Conservation (phyloP, 2,329 filamentous ascomycete species). For the Neurospora crassa region DNA sequence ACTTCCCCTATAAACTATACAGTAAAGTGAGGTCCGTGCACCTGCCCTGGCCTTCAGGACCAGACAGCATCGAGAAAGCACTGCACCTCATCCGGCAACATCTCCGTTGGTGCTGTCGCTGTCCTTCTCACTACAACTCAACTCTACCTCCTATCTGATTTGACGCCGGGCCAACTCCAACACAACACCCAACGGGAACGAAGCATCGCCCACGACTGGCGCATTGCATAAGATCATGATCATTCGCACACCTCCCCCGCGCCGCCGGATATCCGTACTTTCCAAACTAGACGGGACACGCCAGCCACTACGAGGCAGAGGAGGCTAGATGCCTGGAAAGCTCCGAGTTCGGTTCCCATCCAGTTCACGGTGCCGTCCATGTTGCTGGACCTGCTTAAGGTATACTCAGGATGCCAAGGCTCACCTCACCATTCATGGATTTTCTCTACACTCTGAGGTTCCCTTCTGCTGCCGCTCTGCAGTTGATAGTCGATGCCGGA, state of each 20-base stretch:
- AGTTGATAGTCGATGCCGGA: slow-evolving; percentile 3
- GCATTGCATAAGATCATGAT: not conserved
- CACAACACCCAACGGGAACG: not conserved
- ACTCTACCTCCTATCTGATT: not conserved
- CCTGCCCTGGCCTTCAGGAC: not conserved
- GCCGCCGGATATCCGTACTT: not conserved
- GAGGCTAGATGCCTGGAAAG: not conserved
- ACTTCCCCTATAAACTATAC: not conserved
- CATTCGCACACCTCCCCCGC: not conserved
- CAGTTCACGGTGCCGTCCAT: not conserved
- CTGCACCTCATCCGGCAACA: not conserved
- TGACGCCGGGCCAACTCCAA: not conserved
- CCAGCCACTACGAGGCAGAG: not conserved
- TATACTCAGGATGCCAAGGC: not conserved
- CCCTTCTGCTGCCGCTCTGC: not conserved
- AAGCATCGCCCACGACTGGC: not conserved
- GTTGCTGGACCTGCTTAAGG: not conserved
- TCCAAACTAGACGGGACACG: not conserved
- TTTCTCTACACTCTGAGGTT: not conserved
- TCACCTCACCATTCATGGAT: not conserved
- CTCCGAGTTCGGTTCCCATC: not conserved
- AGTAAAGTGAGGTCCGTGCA: not conserved
- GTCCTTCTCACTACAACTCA: not conserved
- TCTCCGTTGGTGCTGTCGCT: not conserved
- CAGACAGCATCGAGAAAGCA: not conserved